phyloP scores from a whole-genome alignment of 1,284 basidiomycete species.

The Mycena citricolor region DNA sequence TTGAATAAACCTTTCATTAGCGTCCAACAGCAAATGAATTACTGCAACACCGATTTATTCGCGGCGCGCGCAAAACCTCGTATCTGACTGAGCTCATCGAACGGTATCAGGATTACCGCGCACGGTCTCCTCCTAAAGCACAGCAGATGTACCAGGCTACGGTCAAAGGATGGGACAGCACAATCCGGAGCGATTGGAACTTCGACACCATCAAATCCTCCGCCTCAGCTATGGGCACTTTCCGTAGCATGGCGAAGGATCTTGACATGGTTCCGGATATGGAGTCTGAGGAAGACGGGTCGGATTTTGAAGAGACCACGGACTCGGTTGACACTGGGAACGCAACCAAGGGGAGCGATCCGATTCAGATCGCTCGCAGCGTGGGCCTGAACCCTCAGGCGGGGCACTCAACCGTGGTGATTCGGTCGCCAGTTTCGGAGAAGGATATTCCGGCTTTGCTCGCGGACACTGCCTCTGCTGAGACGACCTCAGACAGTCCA shows the following conservation, averaged over 20 bases:
- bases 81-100: constrained; percentile 87
- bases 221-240: constrained; percentile 69
- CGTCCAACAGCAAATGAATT: constrained; percentile 90
- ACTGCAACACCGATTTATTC: constrained; percentile 90
- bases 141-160: constrained; percentile 55
- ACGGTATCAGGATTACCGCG: constrained; percentile 70
- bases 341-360: constrained; percentile 66
- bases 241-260: constrained; percentile 66
- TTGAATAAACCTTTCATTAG: constrained; percentile 40
- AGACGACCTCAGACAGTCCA: constrained; percentile 37
- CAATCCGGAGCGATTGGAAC: constrained; percentile 90
- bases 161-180: constrained; percentile 65
- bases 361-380: constrained; percentile 32
- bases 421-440: constrained; percentile 44
- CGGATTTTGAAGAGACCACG: constrained; percentile 42
- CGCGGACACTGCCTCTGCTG: constrained; percentile 38
- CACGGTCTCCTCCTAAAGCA: constrained; percentile 54
- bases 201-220: constrained; percentile 85
- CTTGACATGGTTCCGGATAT: constrained; percentile 54
- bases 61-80: constrained; percentile 76
- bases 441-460: constrained; percentile 45
- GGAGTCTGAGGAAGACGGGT: constrained; percentile 45
- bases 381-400: constrained; percentile 55
- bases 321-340: constrained; percentile 57
- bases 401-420: constrained; percentile 70